A percentile compares a stretch with the other conserved stretches of the same genome.
Evolutionary conservation across 768 basidiomycete species (phyloP).

Genomic region (Suillus placidus): DNA sequence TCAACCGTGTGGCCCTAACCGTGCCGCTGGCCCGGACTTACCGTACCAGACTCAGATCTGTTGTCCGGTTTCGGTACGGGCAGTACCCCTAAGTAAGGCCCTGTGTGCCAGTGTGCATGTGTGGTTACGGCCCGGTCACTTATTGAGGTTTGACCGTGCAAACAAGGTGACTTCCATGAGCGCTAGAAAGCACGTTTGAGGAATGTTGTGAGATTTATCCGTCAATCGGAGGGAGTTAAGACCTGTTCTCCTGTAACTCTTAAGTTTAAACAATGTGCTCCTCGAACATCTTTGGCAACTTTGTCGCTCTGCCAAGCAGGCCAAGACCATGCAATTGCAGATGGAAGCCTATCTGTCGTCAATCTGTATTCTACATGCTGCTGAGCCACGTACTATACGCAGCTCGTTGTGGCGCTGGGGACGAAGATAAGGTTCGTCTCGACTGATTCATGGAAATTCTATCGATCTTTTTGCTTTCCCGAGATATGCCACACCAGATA

Average conservation of each 20-base stretch:
- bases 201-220: not conserved
- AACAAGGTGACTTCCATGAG: not conserved
- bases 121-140: no score
- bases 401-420: not conserved
- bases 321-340: not conserved
- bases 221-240: not conserved
- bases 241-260: not conserved
- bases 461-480: no score
- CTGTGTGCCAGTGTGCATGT: no score
- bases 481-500: not conserved
- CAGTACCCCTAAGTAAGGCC: not conserved
- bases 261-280: not conserved
- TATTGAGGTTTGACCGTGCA: not conserved
- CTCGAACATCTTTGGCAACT: not conserved
- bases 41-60: not conserved
- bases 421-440: not conserved
- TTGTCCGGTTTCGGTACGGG: not conserved
- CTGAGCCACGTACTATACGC: not conserved
- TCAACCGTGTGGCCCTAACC: no score
- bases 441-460: no score
- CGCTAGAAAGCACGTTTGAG: not conserved
- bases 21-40: not conserved
- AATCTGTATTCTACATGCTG: not conserved
- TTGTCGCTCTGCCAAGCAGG: not conserved
- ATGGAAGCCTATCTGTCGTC: not conserved